Conservation (phyloP, 441 rosid species). For the Brassica hybrid region DNA sequence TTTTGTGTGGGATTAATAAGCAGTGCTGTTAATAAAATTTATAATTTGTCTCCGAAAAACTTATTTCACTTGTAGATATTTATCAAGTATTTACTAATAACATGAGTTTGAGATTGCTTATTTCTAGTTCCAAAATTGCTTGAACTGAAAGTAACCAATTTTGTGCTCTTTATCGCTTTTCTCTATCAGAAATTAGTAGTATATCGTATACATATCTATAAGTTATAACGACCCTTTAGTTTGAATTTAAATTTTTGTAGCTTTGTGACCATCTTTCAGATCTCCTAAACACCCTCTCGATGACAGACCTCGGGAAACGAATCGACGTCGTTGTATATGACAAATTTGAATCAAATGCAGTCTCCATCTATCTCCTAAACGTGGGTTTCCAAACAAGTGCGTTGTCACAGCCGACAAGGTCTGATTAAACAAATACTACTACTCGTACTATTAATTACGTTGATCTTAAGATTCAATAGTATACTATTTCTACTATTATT, state of each 20-base stretch:
- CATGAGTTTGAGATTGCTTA: slow-evolving; percentile 21
- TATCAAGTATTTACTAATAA: too few species aligned
- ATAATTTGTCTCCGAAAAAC: background rate
- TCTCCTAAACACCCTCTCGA: slow-evolving; percentile 30
- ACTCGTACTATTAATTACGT: too few species aligned
- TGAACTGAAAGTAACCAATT: slow-evolving; percentile 27
- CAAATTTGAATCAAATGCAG: slow-evolving; percentile 26
- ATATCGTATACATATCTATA: too few species aligned
- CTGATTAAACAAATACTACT: too few species aligned
- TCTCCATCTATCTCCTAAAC: slow-evolving; percentile 17
- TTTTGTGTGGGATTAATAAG: background rate
- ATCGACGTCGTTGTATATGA: slow-evolving; percentile 4
- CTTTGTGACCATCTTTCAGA: slow-evolving; percentile 23
- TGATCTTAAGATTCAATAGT: background rate
- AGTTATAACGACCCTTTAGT: slow-evolving; percentile 37
- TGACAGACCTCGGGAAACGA: slow-evolving; percentile 26
- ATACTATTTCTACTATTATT: background rate
- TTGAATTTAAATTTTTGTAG: slow-evolving; percentile 36
- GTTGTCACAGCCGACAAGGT: slow-evolving; percentile 32
- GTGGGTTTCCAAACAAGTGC: slow-evolving; percentile 18
- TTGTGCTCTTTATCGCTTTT: slow-evolving; percentile 21
- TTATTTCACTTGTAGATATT: too few species aligned
- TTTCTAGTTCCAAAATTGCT: slow-evolving; percentile 17
- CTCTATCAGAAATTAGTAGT: too few species aligned
- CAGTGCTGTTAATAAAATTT: background rate